Evolutionary conservation across 257 asterid species (phyloP).

Genomic region (Forsythia suspensa): DNA sequence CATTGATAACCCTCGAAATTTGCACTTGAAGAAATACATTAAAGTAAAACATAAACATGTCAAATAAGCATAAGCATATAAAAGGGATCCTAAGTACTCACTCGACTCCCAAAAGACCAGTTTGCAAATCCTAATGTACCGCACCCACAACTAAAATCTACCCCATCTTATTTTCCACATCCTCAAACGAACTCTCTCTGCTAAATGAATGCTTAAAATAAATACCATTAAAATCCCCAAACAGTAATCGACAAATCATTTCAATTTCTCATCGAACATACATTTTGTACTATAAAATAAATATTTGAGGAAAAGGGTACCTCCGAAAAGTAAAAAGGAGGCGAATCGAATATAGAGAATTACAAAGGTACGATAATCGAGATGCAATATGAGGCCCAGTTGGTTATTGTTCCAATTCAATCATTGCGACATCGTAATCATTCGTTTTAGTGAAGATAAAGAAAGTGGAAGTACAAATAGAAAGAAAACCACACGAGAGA

Average conservation of each 20-base stretch:
- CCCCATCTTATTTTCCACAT: conserved; percentile 79
- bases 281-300: not conserved
- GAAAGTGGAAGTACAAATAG: no score
- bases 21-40: not conserved
- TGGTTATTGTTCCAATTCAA: no score
- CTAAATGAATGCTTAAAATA: conserved; percentile 30
- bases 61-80: not conserved
- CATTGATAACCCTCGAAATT: not conserved
- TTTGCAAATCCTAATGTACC: conserved; percentile 95
- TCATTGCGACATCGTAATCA: no score
- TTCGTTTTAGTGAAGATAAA: no score
- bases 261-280: not conserved
- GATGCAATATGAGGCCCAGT: no score
- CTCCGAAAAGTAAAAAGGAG: conserved; percentile 4
- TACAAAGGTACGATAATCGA: conserved; percentile 37
- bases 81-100: conserved; percentile 26
- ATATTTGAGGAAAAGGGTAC: conserved; percentile 16
- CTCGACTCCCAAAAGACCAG: conserved; percentile 90
- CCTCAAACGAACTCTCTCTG: conserved; percentile 88
- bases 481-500: no score
- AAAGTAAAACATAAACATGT: not conserved
- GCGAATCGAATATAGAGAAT: conserved; percentile 8
- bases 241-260: not conserved
- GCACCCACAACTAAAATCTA: conserved; percentile 97
- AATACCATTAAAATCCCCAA: not conserved